These are phyloP conservation scores for Boletus vermiculosoides DNA, from an alignment of 768 basidiomycete genomes.

Conservation along the genomic window DNA sequence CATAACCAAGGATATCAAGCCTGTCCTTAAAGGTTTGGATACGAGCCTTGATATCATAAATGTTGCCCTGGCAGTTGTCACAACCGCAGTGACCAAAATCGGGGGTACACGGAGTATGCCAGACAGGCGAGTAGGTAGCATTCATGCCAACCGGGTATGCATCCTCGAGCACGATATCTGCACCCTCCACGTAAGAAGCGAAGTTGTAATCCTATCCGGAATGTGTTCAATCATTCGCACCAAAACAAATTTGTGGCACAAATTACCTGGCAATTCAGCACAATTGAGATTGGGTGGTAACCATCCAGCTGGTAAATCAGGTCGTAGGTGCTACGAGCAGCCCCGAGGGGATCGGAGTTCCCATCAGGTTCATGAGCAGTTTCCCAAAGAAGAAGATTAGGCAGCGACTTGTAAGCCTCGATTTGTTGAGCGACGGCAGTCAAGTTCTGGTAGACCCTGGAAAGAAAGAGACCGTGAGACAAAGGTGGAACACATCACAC, in stretches of 20 bases:
- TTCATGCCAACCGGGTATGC: slow-evolving; percentile 49
- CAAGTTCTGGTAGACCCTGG: slow-evolving; percentile 57
- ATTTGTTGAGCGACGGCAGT: slow-evolving; percentile 64
- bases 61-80: slow-evolving; percentile 61
- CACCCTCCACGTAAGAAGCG: slow-evolving; percentile 53
- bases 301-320: slow-evolving; percentile 49
- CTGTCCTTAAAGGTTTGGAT: slow-evolving; percentile 66
- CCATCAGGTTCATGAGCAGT: slow-evolving; percentile 76
- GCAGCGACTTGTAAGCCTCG: slow-evolving; percentile 57
- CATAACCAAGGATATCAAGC: slow-evolving; percentile 60
- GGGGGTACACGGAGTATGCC: slow-evolving; percentile 58
- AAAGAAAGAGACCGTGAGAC: not conserved
- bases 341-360: slow-evolving; percentile 60
- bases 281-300: slow-evolving; percentile 58
- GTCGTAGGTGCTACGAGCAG: slow-evolving; percentile 48
- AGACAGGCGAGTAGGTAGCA: slow-evolving; percentile 56
- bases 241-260: not conserved
- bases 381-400: slow-evolving; percentile 70
- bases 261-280: slow-evolving; percentile 45
- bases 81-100: slow-evolving; percentile 76
- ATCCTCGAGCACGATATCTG: slow-evolving; percentile 64
- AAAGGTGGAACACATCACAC: not conserved
- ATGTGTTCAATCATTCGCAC: not conserved
- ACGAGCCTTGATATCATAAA: slow-evolving; percentile 62
- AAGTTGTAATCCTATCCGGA: slow-evolving; percentile 60